These are phyloP conservation scores for Fusarium burgessii DNA, from an alignment of 2,329 filamentous ascomycete species.

Conservation along the genomic window DNA sequence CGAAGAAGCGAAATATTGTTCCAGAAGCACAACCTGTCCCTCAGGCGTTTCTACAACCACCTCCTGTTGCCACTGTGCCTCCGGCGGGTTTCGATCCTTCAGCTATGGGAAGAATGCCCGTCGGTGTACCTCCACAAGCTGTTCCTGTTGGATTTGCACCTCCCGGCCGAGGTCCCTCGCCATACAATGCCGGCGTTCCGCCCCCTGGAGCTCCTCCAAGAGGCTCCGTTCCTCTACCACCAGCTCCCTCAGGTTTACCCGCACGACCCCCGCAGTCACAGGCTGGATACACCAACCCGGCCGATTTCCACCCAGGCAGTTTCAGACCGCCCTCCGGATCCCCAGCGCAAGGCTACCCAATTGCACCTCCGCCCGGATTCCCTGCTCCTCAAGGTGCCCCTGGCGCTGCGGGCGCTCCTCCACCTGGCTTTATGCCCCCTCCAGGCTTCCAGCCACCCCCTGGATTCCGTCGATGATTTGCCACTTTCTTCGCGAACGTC, in stretches of 20 bases:
- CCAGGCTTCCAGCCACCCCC: conserved; percentile 62
- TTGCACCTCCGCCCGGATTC: conserved; percentile 57
- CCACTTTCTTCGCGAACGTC: conserved; percentile 18
- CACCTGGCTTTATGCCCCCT: conserved; percentile 57
- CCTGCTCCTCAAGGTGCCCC: conserved; percentile 51
- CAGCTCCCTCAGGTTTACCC: conserved; percentile 63
- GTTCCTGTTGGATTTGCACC: conserved; percentile 56
- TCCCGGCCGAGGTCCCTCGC: conserved; percentile 51
- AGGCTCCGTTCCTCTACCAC: conserved; percentile 57
- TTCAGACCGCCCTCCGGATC: conserved; percentile 56
- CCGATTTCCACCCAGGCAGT: conserved; percentile 60
- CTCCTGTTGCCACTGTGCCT: conserved; percentile 43
- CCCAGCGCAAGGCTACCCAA: conserved; percentile 53
- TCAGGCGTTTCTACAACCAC: conserved; percentile 71
- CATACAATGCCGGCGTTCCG: conserved; percentile 48
- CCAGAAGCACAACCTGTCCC: conserved; percentile 82
- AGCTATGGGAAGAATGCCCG: conserved; percentile 47
- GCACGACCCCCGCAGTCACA: conserved; percentile 63
- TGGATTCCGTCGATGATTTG: conserved; percentile 55
- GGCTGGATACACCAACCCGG: conserved; percentile 59
- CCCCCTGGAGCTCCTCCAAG: conserved; percentile 47
- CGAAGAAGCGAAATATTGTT: conserved; percentile 92
- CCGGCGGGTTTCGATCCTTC: conserved; percentile 53
- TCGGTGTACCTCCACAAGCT: conserved; percentile 50
- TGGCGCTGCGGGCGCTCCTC: conserved; percentile 52